Evolutionary conservation across 1,284 basidiomycete genomes (phyloP).

Genomic region (Chalciporus piperatoides): DNA sequence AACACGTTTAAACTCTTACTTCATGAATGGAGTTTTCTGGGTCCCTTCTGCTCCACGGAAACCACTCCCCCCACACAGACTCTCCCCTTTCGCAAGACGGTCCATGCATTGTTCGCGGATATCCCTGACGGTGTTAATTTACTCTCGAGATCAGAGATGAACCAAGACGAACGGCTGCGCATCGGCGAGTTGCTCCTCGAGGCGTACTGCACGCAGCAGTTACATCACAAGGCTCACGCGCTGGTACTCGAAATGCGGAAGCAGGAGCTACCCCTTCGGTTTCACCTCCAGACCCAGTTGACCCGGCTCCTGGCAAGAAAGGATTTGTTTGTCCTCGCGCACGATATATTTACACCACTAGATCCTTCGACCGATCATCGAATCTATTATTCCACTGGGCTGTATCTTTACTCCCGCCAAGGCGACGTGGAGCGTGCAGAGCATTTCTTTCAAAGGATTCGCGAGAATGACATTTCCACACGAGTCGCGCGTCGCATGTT

Average conservation of each 20-base stretch:
- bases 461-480: constrained; percentile 28
- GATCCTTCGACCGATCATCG: constrained; percentile 19
- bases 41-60: constrained; percentile 27
- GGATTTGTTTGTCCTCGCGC: constrained; percentile 42
- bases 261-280: constrained; percentile 33
- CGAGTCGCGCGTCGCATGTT: constrained; percentile 40
- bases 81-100: constrained; percentile 33
- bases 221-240: constrained; percentile 41
- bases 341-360: constrained; percentile 39
- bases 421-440: constrained; percentile 47
- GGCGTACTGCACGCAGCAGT: constrained; percentile 32
- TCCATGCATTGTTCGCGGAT: constrained; percentile 30
- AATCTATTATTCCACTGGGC: constrained; percentile 42
- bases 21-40: constrained; percentile 41
- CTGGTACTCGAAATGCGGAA: constrained; percentile 42
- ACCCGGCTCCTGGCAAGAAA: constrained; percentile 45
- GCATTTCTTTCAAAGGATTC: constrained; percentile 41
- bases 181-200: constrained; percentile 43
- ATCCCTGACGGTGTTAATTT: constrained; percentile 36
- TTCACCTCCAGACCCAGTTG: constrained; percentile 35
- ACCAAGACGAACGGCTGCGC: constrained; percentile 27
- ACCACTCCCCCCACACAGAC: constrained; percentile 11
- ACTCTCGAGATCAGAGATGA: constrained; percentile 26
- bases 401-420: constrained; percentile 49
- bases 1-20: constrained; percentile 44